Percentiles rank a stretch among this genome's conserved stretches.
Evolutionary conservation across 2,329 filamentous ascomycete genomes (phyloP).

Genomic region (Fusarium metavorans): DNA sequence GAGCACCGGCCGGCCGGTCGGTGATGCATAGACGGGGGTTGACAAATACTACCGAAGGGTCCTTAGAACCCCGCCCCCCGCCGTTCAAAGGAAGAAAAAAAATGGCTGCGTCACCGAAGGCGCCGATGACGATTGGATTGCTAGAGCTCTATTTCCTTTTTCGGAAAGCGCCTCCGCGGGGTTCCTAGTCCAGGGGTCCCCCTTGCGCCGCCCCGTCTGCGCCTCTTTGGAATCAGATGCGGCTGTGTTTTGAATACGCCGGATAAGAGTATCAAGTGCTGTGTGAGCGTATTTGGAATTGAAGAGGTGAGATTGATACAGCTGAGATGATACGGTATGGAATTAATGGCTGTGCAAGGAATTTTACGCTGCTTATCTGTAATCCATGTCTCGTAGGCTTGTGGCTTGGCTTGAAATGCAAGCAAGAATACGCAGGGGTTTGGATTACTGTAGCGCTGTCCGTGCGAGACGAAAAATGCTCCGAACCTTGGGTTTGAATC

Average conservation of each 20-base stretch:
- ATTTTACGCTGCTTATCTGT: neutral
- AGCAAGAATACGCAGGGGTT: neutral
- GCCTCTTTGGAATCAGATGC: constrained; percentile 22
- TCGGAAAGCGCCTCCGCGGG: constrained; percentile 23
- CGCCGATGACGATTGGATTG: constrained; percentile 42
- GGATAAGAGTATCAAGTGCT: neutral
- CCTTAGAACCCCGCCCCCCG: neutral
- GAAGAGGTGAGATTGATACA: neutral
- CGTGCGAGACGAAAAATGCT: neutral
- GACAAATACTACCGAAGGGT: constrained; percentile 36
- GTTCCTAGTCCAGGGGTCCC: constrained; percentile 13
- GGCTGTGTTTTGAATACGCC: constrained; percentile 5
- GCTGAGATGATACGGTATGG: neutral
- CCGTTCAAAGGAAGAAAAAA: neutral
- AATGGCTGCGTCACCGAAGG: constrained; percentile 33
- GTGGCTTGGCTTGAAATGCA: neutral
- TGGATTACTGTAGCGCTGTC: neutral
- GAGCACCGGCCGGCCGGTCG: neutral
- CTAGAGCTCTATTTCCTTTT: constrained; percentile 34
- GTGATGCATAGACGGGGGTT: constrained; percentile 8
- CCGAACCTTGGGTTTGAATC: too few species aligned
- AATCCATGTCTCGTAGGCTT: neutral
- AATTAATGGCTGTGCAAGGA: neutral
- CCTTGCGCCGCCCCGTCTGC: neutral
- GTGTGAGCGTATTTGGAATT: neutral